These are phyloP conservation scores for Ogataea nitratoaversa DNA, from an alignment of 805 yeast genomes.

Conservation along the genomic window DNA sequence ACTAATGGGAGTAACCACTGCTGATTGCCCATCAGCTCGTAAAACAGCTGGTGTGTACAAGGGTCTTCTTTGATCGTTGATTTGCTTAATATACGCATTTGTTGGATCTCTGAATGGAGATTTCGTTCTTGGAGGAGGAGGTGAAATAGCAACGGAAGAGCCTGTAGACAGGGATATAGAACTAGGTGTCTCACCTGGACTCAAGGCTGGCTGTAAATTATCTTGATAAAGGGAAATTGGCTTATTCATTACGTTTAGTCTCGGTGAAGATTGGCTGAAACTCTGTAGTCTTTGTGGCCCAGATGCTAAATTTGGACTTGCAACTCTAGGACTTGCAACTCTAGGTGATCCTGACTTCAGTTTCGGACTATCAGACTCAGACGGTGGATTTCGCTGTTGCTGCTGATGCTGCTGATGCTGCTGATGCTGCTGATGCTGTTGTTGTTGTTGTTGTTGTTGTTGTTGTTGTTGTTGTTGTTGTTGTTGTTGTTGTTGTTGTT, in stretches of 20 bases:
- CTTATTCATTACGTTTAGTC: not conserved
- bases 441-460: not conserved
- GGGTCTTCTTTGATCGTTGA: slow-evolving; percentile 79
- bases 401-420: slow-evolving; percentile 1
- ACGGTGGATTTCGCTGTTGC: slow-evolving; percentile 2
- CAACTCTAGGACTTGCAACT: not conserved
- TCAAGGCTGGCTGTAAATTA: slow-evolving; percentile 3
- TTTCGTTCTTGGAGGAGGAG: slow-evolving; percentile 21
- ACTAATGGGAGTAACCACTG: slow-evolving; percentile 5
- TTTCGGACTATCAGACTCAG: slow-evolving; percentile 2
- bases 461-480: not conserved
- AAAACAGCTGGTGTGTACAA: slow-evolving; percentile 88
- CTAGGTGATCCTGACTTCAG: slow-evolving; percentile 5
- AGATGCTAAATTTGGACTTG: not conserved
- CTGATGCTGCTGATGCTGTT: slow-evolving; percentile 2
- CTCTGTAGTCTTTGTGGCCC: slow-evolving; percentile 17
- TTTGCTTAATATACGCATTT: slow-evolving; percentile 52
- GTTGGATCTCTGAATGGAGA: slow-evolving; percentile 30
- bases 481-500: not conserved
- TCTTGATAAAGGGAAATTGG: slow-evolving; percentile 13
- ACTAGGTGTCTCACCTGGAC: not conserved
- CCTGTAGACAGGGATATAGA: slow-evolving; percentile 2
- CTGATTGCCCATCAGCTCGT: slow-evolving; percentile 31
- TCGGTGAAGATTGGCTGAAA: slow-evolving; percentile 22
- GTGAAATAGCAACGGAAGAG: slow-evolving; percentile 1